Evolutionary conservation across 495 filamentous ascomycete genomes (phyloP), one percentile per base, ranked within the genome.

Genomic region (Ramalina peruviana): DNA sequence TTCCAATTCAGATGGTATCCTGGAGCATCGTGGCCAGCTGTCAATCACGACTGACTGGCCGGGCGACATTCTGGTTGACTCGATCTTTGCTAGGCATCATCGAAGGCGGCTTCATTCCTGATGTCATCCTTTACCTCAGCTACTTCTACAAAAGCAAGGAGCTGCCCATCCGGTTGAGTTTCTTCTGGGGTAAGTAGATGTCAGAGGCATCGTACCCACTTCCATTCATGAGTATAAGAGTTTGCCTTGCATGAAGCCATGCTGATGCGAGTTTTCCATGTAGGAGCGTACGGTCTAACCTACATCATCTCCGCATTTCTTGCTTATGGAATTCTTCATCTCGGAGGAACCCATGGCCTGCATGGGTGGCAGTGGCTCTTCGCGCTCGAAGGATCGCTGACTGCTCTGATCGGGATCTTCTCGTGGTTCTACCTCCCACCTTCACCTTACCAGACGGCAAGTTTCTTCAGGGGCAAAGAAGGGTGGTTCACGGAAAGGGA

Each of bases 351-450:
- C 13, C 57, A 74, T 13, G 81, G 78, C 3, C 66, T 66, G 11
- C 71, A 75, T 2, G 85, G 85, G 11, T 92, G 86, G 86, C 69
- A 81, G 45, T 86, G 81, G 66, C 68, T 87, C 11, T 86, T 84
- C 52, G 66, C 75, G 6, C 69, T 78, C 6, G 71, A 75, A 43
- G 67, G 70, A 19, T 38, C 66, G 15, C 65, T 73, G 13, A 86
- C 82, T 0, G 74, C 76, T 0, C 43, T 78, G 3, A 73, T 88
- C 46, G 85, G 83, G 3, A 62, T 88, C 12, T 49, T 76, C 4
- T 73, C 83, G 1, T 82, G 69, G 0, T 65, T 80, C 36, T 78
- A 82, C 63, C 81, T 92, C 72, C 82, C 83, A 0, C 68, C 85
- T 0, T 82, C 80, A 0, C 83, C 85, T 0, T 81, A 74, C 4